Conservation (phyloP, 2,329 filamentous ascomycete genomes). For the Myriangium duriaei region DNA sequence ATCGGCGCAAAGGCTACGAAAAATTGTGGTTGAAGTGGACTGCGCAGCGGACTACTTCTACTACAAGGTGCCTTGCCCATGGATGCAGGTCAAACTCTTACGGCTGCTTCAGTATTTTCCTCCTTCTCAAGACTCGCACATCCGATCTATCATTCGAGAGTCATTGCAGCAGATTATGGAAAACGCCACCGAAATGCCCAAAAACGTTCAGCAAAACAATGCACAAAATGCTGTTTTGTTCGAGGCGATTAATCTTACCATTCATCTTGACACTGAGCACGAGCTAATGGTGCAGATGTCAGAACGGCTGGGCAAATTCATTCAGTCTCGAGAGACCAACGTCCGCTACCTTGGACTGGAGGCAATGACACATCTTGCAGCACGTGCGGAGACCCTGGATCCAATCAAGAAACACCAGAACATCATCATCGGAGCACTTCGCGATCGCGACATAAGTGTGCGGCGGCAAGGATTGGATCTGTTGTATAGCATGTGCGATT, state of each 20-base stretch:
- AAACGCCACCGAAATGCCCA: conserved; percentile 80
- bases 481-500: conserved; percentile 98
- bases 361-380: conserved; percentile 95
- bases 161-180: conserved; percentile 86
- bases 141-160: conserved; percentile 82
- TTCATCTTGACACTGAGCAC: conserved; percentile 91
- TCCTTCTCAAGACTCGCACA: conserved; percentile 86
- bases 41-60: conserved; percentile 88
- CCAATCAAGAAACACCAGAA: conserved; percentile 97
- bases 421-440: conserved; percentile 85
- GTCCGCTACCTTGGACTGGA: conserved; percentile 91
- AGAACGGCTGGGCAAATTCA: conserved; percentile 79
- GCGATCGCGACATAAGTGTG: conserved; percentile 94
- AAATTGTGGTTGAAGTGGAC: conserved; percentile 81
- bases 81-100: conserved; percentile 92
- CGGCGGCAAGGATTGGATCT: conserved; percentile 89
- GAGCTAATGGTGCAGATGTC: conserved; percentile 95
- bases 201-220: conserved; percentile 99
- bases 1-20: conserved; percentile 77
- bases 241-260: conserved; percentile 96
- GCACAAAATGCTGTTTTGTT: conserved; percentile 96
- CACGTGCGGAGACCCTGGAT: conserved; percentile 82
- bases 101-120: conserved; percentile 91
- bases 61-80: conserved; percentile 98
- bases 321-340: conserved; percentile 92